Conservation (phyloP, 2,329 filamentous ascomycete species). For the Rosellinia necatrix region DNA sequence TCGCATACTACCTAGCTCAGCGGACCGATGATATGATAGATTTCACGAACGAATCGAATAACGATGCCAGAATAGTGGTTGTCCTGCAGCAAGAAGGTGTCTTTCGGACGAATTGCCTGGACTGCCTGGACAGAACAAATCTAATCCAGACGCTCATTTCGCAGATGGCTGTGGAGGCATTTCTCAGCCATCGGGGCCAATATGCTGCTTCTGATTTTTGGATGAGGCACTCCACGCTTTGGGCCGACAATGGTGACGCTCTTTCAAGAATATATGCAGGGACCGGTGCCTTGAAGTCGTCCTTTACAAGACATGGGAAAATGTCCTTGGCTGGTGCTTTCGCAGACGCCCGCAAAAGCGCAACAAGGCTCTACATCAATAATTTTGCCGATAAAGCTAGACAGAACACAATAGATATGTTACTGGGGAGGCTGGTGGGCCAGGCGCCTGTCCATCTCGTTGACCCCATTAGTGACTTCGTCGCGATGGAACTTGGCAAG, state of each 20-base stretch:
- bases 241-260: slow-evolving; percentile 96
- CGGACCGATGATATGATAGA: slow-evolving; percentile 63
- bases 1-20: slow-evolving; percentile 90
- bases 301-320: slow-evolving; percentile 91
- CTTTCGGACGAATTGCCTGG: slow-evolving; percentile 93
- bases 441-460: slow-evolving; percentile 84
- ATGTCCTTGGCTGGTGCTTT: slow-evolving; percentile 93
- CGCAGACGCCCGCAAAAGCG: slow-evolving; percentile 94
- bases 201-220: slow-evolving; percentile 80
- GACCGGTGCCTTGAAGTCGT: slow-evolving; percentile 92
- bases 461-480: slow-evolving; percentile 92
- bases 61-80: slow-evolving; percentile 59
- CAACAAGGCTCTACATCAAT: slow-evolving; percentile 93
- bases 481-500: slow-evolving; percentile 74
- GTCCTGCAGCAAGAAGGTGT: slow-evolving; percentile 93
- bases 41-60: slow-evolving; percentile 41
- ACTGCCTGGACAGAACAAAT: slow-evolving; percentile 95
- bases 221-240: slow-evolving; percentile 88
- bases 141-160: slow-evolving; percentile 95
- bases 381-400: slow-evolving; percentile 93
- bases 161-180: slow-evolving; percentile 86
- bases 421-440: slow-evolving; percentile 82
- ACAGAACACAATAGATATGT: slow-evolving; percentile 92
- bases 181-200: slow-evolving; percentile 74
- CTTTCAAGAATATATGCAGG: slow-evolving; percentile 95